Evolutionary conservation across 805 yeast species (phyloP).

Genomic region (Kodamaea neixiangensis): DNA sequence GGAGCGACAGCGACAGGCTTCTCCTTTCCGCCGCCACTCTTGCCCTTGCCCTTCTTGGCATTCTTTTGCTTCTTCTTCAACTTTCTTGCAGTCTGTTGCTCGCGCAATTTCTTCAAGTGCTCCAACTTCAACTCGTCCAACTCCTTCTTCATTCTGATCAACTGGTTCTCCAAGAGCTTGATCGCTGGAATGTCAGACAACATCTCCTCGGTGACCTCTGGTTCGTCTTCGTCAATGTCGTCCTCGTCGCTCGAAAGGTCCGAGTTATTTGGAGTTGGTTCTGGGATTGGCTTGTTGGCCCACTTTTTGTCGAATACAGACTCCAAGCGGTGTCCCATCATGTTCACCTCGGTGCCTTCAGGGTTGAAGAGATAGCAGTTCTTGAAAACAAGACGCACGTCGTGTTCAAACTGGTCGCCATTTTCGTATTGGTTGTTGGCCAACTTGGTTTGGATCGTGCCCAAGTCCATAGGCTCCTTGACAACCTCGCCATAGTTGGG

Average conservation of each 20-base stretch:
- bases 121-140: constrained; percentile 78
- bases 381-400: constrained; percentile 77
- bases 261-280: constrained; percentile 69
- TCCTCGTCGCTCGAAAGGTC: constrained; percentile 31
- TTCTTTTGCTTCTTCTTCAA: constrained; percentile 44
- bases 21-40: constrained; percentile 10
- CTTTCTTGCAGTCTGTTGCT: constrained; percentile 58
- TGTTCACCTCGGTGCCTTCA: constrained; percentile 93
- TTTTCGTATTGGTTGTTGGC: constrained; percentile 85
- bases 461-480: constrained; percentile 92
- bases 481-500: constrained; percentile 87
- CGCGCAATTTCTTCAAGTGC: constrained; percentile 65
- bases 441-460: constrained; percentile 78
- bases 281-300: constrained; percentile 63
- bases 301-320: constrained; percentile 83
- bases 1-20: constrained; percentile 15
- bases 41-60: constrained; percentile 14
- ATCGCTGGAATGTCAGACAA: constrained; percentile 85
- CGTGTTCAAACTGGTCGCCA: constrained; percentile 84
- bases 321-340: constrained; percentile 93
- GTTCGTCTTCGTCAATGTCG: constrained; percentile 53
- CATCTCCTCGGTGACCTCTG: constrained; percentile 54
- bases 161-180: constrained; percentile 82
- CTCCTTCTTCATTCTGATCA: constrained; percentile 82
- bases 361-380: constrained; percentile 95